A percentile compares a stretch with the other conserved stretches of the same genome.
These are phyloP conservation scores for Trametes polyzona DNA, from an alignment of 1,284 basidiomycete genomes.

Conservation along the genomic window DNA sequence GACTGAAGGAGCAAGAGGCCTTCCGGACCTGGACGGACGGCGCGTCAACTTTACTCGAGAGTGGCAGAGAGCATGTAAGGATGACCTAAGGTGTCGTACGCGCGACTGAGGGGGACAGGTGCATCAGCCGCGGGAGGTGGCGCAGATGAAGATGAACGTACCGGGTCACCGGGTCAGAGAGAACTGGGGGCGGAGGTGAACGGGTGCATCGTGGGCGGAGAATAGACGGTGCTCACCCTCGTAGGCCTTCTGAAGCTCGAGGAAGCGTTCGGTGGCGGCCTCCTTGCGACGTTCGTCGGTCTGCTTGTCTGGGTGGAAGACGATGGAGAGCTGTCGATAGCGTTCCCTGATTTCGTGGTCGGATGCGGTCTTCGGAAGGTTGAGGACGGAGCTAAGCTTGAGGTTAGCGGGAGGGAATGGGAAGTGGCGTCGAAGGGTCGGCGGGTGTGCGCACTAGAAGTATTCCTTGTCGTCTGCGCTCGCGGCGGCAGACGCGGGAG, in stretches of 20 bases:
- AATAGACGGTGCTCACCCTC: conserved; percentile 51
- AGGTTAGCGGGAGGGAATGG: conserved; percentile 4
- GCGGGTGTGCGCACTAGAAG: conserved; percentile 25
- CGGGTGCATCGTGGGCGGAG: conserved; percentile 1
- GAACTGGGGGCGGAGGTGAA: conserved; percentile 46
- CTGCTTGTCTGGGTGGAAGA: conserved; percentile 89
- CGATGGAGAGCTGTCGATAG: conserved; percentile 70
- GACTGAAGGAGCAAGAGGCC: conserved; percentile 25
- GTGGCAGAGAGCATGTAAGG: not conserved
- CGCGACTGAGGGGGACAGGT: conserved; percentile 41
- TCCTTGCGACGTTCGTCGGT: conserved; percentile 58
- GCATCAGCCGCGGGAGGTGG: conserved; percentile 18
- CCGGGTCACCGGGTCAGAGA: conserved; percentile 77
- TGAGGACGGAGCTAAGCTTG: conserved; percentile 60
- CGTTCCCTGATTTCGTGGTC: conserved; percentile 73
- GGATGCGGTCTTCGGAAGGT: conserved; percentile 66
- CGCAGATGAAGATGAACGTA: conserved; percentile 35
- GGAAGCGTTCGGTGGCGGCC: conserved; percentile 67
- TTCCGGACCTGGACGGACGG: conserved; percentile 28
- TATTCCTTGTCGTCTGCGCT: conserved; percentile 22
- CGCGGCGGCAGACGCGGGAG: not conserved
- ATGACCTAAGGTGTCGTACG: conserved; percentile 77
- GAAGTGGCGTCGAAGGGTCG: conserved; percentile 12
- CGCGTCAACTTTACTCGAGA: conserved; percentile 7
- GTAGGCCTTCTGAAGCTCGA: conserved; percentile 81